A percentile compares a stretch with the other conserved stretches of the same genome.
These are phyloP conservation scores for Candolleomyces aberdarensis DNA, from an alignment of 768 basidiomycete species.

Conservation along the genomic window DNA sequence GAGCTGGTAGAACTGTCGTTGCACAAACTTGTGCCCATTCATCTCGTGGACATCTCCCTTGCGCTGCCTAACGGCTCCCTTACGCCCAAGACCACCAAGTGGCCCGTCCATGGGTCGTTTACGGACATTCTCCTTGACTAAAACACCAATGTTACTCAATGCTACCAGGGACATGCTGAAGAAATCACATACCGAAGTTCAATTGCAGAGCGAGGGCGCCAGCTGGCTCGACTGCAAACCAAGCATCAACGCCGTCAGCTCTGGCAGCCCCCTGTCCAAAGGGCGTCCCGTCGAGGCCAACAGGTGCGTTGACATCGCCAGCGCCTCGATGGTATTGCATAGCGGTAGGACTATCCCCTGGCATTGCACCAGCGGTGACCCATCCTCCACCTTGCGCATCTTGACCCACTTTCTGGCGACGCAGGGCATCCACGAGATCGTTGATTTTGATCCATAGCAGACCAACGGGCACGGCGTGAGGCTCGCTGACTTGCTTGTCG, in stretches of 20 bases:
- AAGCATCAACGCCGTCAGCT: slow-evolving; percentile 87
- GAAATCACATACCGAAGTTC: slow-evolving; percentile 77
- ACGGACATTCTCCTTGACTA: slow-evolving; percentile 11
- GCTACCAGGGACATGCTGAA: neutral
- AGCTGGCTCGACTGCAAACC: slow-evolving; percentile 98
- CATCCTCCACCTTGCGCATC: slow-evolving; percentile 88
- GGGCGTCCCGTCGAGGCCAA: slow-evolving; percentile 30
- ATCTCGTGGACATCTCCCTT: slow-evolving; percentile 99
- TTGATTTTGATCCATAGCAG: slow-evolving; percentile 92
- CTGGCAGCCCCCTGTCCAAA: slow-evolving; percentile 18
- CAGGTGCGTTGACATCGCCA: slow-evolving; percentile 46
- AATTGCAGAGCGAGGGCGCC: slow-evolving; percentile 85
- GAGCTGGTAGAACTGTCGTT: slow-evolving; percentile 96
- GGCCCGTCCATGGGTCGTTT: slow-evolving; percentile 54
- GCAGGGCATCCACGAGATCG: slow-evolving; percentile 89
- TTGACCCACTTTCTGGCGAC: slow-evolving; percentile 87
- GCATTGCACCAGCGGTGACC: slow-evolving; percentile 94
- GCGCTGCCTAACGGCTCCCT: slow-evolving; percentile 96
- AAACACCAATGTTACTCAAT: too few relatives aligned
- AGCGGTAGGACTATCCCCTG: slow-evolving; percentile 47
- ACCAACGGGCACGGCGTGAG: slow-evolving; percentile 85
- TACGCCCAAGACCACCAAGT: slow-evolving; percentile 86
- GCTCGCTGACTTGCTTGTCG: slow-evolving; percentile 83
- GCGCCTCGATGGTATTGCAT: slow-evolving; percentile 18
- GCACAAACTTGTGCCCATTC: slow-evolving; percentile 99